Evolutionary conservation across 352 stramenopile species (phyloP), one percentile per base, ranked within the genome.

Genomic region (Phytophthora podocarpi): DNA sequence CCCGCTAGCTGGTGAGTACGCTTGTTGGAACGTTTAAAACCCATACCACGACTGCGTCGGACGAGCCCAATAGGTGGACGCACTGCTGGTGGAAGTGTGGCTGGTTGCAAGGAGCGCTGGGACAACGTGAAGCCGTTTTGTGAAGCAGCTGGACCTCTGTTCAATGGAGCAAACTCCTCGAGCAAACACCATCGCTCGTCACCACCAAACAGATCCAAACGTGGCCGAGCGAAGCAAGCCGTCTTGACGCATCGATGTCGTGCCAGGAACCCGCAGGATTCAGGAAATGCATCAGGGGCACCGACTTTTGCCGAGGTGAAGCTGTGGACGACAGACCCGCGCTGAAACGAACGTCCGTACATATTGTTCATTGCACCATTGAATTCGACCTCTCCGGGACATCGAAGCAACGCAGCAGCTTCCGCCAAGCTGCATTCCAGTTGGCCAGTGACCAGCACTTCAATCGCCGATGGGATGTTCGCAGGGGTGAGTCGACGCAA

Each of bases 101-200:
- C 64, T 3, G 64, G 64, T 2, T 36, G 42, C n/a, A 82, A 9
- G 1, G 73, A 76, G 15, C 55, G 40, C 47, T 78, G 69, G 9
- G 30, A 59, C 0, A 72, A 15, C 7, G 69, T 70, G 16, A 78
- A 78, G 0, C 51, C 36, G 16, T 60, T 40, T 16, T 28, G 45
- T 11, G 34, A 37, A n/a, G n/a, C n/a, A n/a, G n/a, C n/a, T n/a
- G n/a, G n/a, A n/a, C n/a, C n/a, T n/a, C n/a, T n/a, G n/a, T n/a
- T n/a, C 5, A 28, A 53, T 26, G 45, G 43, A 0, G 35, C 18
- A 4, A 78, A 58, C 18, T 58, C 31, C 21, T 78, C 69, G 0
- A 72, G 24, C 23, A 64, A 69, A 11, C 65, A 78, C 70, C 70
- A 79, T 8, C 48, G 23, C 23, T 82, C 67, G 35, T 69, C 57